Evolutionary conservation across 164 flowering plant genomes (phyloP).

Genomic region (Malania oleifera): DNA sequence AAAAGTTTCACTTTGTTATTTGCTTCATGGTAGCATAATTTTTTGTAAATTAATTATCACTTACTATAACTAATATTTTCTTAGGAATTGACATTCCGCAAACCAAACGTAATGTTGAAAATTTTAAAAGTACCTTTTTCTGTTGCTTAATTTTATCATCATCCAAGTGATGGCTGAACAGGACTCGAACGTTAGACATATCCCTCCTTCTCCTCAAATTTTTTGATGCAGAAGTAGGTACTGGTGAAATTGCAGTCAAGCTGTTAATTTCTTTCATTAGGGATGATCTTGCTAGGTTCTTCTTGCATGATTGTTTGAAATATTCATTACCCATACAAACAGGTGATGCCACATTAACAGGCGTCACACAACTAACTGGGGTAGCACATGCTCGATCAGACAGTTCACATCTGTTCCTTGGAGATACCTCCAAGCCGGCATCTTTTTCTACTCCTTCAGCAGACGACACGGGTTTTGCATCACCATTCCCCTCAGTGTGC

Average conservation of each 20-base stretch:
- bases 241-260: conserved; percentile 22
- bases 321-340: conserved; percentile 67
- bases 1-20: too few relatives aligned
- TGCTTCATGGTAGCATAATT: too few relatives aligned
- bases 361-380: conserved; percentile 39
- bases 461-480: conserved; percentile 12
- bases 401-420: conserved; percentile 20
- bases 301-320: conserved; percentile 43
- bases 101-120: background rate
- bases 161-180: conserved; percentile 85
- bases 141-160: conserved; percentile 73
- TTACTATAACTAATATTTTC: too few relatives aligned
- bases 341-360: conserved; percentile 55
- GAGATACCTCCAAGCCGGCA: conserved; percentile 22
- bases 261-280: conserved; percentile 43
- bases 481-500: conserved; percentile 9
- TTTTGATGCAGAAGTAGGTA: conserved; percentile 25
- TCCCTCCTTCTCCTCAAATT: conserved; percentile 67
- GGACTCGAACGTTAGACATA: conserved; percentile 42
- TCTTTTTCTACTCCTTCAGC: conserved; percentile 17
- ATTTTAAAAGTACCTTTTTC: conserved; percentile 59
- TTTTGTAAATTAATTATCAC: too few relatives aligned
- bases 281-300: conserved; percentile 26
- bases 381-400: conserved; percentile 37
- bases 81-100: background rate